Conservation (phyloP, 2,329 filamentous ascomycete species). For the Lasiodiplodia theobromae region DNA sequence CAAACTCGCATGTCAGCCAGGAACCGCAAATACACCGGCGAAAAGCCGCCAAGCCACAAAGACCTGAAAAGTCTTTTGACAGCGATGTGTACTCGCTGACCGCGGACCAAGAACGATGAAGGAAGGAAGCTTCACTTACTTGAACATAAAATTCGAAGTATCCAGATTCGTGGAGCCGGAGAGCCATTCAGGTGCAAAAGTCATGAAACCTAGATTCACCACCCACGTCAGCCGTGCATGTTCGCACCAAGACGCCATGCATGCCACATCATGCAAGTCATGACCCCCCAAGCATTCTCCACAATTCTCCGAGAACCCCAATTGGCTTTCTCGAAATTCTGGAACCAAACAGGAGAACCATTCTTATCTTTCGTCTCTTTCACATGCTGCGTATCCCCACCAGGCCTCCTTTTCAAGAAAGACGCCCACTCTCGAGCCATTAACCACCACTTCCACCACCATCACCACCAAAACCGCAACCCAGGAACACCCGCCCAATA, state of each 20-base stretch:
- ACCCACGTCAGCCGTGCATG: slow-evolving; percentile 45
- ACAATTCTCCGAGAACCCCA: slow-evolving; percentile 32
- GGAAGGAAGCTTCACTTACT: slow-evolving; percentile 45
- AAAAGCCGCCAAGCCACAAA: neutral
- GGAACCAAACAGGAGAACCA: neutral
- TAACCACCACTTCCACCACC: neutral
- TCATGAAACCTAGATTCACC: slow-evolving; percentile 63
- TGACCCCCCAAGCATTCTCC: slow-evolving; percentile 33
- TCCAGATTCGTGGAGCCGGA: slow-evolving; percentile 64
- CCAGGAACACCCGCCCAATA: neutral
- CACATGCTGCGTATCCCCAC: neutral
- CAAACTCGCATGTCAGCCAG: slow-evolving; percentile 6
- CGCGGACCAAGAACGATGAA: neutral
- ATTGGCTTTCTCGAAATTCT: slow-evolving; percentile 21
- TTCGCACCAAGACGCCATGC: slow-evolving; percentile 32
- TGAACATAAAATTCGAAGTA: slow-evolving; percentile 66
- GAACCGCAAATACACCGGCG: slow-evolving; percentile 4
- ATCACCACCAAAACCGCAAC: neutral
- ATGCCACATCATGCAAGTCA: slow-evolving; percentile 31
- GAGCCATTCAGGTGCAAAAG: slow-evolving; percentile 71
- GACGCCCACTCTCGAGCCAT: neutral
- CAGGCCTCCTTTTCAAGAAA: neutral
- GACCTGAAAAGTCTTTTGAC: slow-evolving; percentile 3
- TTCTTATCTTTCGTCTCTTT: neutral
- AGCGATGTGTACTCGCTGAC: slow-evolving; percentile 7